Percentiles rank a stretch among this genome's conserved stretches.
phyloP scores from a whole-genome alignment of 2,329 filamentous ascomycete genomes.

The Cytospora piceae region DNA sequence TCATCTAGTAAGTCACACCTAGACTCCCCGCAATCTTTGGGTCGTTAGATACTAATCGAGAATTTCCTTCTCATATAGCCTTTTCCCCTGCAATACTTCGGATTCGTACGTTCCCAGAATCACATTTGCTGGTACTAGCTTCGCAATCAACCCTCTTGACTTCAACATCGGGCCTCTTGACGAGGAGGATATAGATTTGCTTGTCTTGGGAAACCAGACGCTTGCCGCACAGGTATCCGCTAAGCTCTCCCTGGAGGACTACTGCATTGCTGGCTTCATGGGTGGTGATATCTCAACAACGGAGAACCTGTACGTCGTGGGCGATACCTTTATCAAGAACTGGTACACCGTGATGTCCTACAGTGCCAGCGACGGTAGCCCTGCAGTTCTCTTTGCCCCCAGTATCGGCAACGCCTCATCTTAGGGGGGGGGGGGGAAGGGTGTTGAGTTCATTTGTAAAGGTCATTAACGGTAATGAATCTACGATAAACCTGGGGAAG shows the following conservation, averaged over 20 bases:
- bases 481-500: no score
- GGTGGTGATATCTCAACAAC: constrained; percentile 12
- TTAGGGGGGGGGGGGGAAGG: not conserved
- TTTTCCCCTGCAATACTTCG: constrained; percentile 20
- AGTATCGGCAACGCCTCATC: constrained; percentile 13
- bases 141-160: constrained; percentile 24
- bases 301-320: constrained; percentile 21
- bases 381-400: constrained; percentile 17
- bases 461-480: no score
- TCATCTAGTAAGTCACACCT: constrained; percentile 15
- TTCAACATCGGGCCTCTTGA: constrained; percentile 22
- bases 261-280: constrained; percentile 15
- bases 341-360: constrained; percentile 26
- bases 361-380: constrained; percentile 12
- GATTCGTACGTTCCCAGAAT: constrained; percentile 14
- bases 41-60: not conserved
- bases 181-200: constrained; percentile 13
- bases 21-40: no score
- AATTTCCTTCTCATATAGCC: not conserved
- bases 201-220: constrained; percentile 22
- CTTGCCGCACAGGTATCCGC: constrained; percentile 6
- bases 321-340: constrained; percentile 24
- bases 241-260: not conserved
- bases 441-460: no score
- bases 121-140: constrained; percentile 19